A percentile compares a stretch with the other conserved stretches of the same genome.
Conservation (phyloP, 495 filamentous ascomycete species). For the Terfezia boudieri region DNA sequence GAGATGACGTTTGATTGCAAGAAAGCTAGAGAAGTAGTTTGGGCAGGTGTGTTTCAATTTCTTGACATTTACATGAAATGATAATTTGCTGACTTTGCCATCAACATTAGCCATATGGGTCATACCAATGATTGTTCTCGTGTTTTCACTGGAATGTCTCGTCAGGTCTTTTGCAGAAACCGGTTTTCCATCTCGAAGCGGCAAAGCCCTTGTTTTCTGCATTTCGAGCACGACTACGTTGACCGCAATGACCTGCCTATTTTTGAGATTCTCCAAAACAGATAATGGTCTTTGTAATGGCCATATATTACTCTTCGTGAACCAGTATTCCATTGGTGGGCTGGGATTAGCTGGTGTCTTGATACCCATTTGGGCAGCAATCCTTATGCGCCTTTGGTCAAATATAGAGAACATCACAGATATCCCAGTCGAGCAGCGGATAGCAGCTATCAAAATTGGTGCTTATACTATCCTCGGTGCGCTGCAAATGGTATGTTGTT, state of each 20-base stretch:
- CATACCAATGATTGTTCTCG: conserved; percentile 11
- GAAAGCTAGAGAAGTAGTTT: conserved; percentile 8
- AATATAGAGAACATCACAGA: not conserved
- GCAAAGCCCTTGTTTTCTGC: conserved; percentile 4
- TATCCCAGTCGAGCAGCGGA: not conserved
- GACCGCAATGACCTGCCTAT: conserved; percentile 9
- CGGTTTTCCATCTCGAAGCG: conserved; percentile 9
- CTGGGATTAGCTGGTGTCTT: conserved; percentile 8
- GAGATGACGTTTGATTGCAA: conserved; percentile 5
- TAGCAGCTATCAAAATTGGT: not conserved
- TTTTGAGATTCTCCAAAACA: conserved; percentile 7
- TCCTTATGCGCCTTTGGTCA: not conserved
- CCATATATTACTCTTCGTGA: conserved; percentile 11
- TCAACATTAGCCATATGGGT: conserved; percentile 10
- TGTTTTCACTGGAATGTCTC: conserved; percentile 10
- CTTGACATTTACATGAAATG: not conserved
- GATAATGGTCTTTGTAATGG: conserved; percentile 9
- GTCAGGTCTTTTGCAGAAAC: conserved; percentile 10
- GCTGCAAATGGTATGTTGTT: not conserved
- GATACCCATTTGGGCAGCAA: conserved; percentile 7
- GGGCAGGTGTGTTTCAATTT: conserved; percentile 9
- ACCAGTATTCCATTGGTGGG: conserved; percentile 11
- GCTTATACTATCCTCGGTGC: not conserved
- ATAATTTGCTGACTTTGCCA: not conserved
- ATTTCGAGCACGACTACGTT: conserved; percentile 3